Conservation (phyloP, 768 basidiomycete genomes). For the Rhodotorula graminis region DNA sequence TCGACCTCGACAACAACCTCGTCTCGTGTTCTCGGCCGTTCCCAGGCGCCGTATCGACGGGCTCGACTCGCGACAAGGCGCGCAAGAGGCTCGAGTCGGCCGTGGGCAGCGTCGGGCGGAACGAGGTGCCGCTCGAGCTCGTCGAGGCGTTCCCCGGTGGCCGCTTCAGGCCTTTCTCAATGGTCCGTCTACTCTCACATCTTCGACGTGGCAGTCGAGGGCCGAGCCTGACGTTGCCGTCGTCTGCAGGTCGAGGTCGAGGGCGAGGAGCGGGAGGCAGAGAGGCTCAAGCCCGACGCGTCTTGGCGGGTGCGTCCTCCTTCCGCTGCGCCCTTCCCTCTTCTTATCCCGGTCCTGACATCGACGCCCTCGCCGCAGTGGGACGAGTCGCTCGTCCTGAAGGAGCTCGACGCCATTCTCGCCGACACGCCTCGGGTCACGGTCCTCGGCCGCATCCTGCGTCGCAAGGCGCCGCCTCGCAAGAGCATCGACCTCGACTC, state of each 20-base stretch:
- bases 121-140: slow-evolving; percentile 12
- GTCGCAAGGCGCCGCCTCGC: slow-evolving; percentile 2
- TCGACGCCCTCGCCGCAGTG: slow-evolving; percentile 7
- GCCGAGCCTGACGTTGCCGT: accelerated
- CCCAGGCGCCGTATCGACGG: slow-evolving; percentile 18
- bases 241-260: slow-evolving; percentile 8
- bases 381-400: slow-evolving; percentile 21
- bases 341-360: background rate
- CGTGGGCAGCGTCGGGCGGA: slow-evolving; percentile 1
- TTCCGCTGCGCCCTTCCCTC: background rate
- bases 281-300: slow-evolving; percentile 25
- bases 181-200: background rate
- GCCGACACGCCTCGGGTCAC: background rate
- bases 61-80: slow-evolving; percentile 26
- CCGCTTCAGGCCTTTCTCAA: slow-evolving; percentile 37
- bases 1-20: slow-evolving; percentile 65
- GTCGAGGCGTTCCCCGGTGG: slow-evolving; percentile 36
- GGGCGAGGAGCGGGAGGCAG: slow-evolving; percentile 22
- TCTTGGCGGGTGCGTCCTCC: slow-evolving; percentile 16
- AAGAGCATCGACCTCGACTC: background rate
- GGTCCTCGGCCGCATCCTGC: slow-evolving; percentile 8
- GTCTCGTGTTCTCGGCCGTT: slow-evolving; percentile 19
- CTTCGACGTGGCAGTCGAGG: too few species aligned
- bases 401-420: slow-evolving; percentile 23
- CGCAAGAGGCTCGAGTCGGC: slow-evolving; percentile 29